phyloP scores from a whole-genome alignment of 352 stramenopile species.

The Peronospora farinosa region DNA sequence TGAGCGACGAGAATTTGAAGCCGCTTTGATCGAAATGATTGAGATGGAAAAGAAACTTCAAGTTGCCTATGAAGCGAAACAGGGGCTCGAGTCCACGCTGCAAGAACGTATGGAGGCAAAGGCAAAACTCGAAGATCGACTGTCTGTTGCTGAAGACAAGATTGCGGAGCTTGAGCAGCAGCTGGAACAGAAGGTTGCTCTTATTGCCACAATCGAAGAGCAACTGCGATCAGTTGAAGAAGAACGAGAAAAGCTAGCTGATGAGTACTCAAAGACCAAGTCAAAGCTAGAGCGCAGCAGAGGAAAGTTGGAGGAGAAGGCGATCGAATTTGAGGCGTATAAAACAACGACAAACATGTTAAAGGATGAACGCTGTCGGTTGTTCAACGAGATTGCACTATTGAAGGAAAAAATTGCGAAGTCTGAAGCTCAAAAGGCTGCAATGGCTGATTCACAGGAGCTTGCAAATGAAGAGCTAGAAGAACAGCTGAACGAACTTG shows the following conservation, averaged over 20 bases:
- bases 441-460: slow-evolving; percentile 40
- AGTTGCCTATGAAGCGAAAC: slow-evolving; percentile 51
- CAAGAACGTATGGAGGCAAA: slow-evolving; percentile 49
- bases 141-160: slow-evolving; percentile 45
- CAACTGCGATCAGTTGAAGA: slow-evolving; percentile 37
- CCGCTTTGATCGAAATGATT: slow-evolving; percentile 56
- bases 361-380: slow-evolving; percentile 46
- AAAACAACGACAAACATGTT: slow-evolving; percentile 55
- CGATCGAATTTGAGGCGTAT: slow-evolving; percentile 55
- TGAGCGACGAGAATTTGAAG: slow-evolving; percentile 56
- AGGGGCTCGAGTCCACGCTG: slow-evolving; percentile 41
- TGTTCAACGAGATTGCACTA: slow-evolving; percentile 50
- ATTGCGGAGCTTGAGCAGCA: slow-evolving; percentile 47
- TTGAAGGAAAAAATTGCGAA: slow-evolving; percentile 45
- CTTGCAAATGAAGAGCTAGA: slow-evolving; percentile 46
- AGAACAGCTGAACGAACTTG: slow-evolving; percentile 50
- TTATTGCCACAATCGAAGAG: slow-evolving; percentile 47
- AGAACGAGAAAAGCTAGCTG: slow-evolving; percentile 41
- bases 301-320: slow-evolving; percentile 53
- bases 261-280: slow-evolving; percentile 41
- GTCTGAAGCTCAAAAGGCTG: slow-evolving; percentile 38
- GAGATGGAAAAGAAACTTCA: slow-evolving; percentile 65
- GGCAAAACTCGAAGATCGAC: slow-evolving; percentile 35
- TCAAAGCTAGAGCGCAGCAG: slow-evolving; percentile 43
- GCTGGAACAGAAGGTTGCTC: slow-evolving; percentile 46